Evolutionary conservation across 495 filamentous ascomycete species (phyloP).

Genomic region (Neurospora sp.): DNA sequence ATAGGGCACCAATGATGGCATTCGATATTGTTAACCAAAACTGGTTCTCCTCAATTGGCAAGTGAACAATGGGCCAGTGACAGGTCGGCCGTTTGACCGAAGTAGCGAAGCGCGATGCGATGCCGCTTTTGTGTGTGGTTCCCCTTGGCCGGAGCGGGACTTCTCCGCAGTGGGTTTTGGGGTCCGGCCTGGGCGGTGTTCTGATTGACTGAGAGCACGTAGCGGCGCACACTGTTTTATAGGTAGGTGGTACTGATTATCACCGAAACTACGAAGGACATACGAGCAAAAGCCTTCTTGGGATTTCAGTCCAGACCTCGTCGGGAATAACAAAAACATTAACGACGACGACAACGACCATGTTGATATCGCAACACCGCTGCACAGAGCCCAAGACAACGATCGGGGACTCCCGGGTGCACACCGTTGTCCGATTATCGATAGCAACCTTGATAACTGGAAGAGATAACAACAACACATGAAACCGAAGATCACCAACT

Average conservation of each 20-base stretch:
- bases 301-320: neutral
- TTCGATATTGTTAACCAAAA: neutral
- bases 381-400: neutral
- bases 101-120: neutral
- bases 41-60: neutral
- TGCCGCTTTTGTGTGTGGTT: neutral
- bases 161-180: neutral
- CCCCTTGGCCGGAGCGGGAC: neutral
- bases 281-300: neutral
- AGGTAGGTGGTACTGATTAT: neutral
- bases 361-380: neutral
- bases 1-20: neutral
- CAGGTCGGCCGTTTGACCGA: neutral
- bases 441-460: neutral
- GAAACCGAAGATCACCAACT: neutral
- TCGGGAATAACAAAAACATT: neutral
- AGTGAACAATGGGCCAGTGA: neutral
- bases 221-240: neutral
- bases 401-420: neutral
- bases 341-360: neutral
- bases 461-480: neutral
- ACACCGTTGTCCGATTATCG: neutral
- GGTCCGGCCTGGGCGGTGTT: neutral
- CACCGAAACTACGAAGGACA: neutral
- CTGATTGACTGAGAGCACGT: neutral